Base-by-base conservation (phyloP, 2,329 filamentous ascomycete genomes). In the Aspergillus persii region DNA sequence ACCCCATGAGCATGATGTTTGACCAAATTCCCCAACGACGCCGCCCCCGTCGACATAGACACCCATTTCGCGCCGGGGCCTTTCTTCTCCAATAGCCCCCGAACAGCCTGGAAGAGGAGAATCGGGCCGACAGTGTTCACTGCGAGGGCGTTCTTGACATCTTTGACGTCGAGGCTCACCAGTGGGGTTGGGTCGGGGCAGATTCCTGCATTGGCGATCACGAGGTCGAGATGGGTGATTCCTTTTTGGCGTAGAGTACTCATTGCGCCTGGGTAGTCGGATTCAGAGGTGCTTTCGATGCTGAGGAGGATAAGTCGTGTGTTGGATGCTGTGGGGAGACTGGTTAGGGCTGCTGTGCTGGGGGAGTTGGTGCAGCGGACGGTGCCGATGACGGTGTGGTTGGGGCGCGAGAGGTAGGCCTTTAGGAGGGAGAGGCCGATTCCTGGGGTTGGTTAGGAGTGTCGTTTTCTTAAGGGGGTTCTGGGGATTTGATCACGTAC, bases 291-390 rank as follows among this genome's bases (percentile, higher is more conserved):
- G 0, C 73, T 71, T 50, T 84, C 81, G 59, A 81, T 67, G 60
- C 79, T 76, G 29, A 81, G 68, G 9, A 81, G 57, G 29, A 81
- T 69, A 8, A 84, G 62, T 1, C 54, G 64, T 41, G 72, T 80
- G 12, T 64, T 68, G 2, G 65, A 36, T 23, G 63, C 79, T 3
- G 59, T 71, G 5, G 79, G 73, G 0, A 84, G 68, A 0, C 54
- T 41, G 5, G 41, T 9, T 8, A 41, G 31, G 5, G 31, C 18
- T 6, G 50, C 8, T 27, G 47, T 12, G 33, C 31, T 44, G 23
- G 47, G 11, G 30, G 47, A 8, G 47, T 29, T n/a, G 23, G 26
- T 31, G 31, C 3, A n/a, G 12, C 54, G 54, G n/a, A 41, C 26
- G 9, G 47, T 50, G 27, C 30, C 54, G 33, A 56, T 50, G 46